Base-by-base conservation (phyloP, 1,284 basidiomycete species). In the Irpex sp. region DNA sequence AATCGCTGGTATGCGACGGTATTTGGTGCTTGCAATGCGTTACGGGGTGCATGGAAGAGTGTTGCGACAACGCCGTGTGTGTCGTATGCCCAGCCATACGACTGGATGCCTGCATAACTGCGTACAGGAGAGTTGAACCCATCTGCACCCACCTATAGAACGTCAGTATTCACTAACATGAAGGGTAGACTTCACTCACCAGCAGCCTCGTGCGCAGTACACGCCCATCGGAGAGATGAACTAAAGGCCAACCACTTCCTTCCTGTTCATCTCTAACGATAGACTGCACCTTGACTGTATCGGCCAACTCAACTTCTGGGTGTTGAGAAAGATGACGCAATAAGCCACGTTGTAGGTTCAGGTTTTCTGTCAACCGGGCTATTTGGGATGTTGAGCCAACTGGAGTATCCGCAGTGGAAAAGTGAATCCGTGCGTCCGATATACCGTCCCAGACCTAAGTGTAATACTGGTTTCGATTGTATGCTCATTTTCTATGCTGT, bases 71-170 rank as follows among this genome's bases (percentile, higher is more conserved):
- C 85, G 5, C 93, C 96, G 70, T 94, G 92, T 0, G 92, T 91
- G 64, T 93, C 84, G 76, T 99, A 99, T 0, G 89, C 83, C 91
- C 96, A 97, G 2, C 97, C 97, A 70, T 89, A 96, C 0, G 94
- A 92, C 49, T 90, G 81, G 64, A 98, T 98, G 11, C 89, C 82
- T 0, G 96, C 91, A 72, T 92, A 98, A 49, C 86, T 77, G 57
- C 96, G 87, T 15, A 98, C 97, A 6, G 97, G 97, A 0, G 96
- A 98, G 73, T 96, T 96, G 72, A 89, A 89, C 0, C 97, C 97
- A 72, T 99, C 97, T 5, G 97, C 97, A 21, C 97, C 97, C 49
- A 99, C 86, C 89, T 96, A 69, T 4, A 11, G 4, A 4, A 36
- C 26, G 19, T 65, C 62, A 47, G 26, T 69, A 57, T 49, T 67